These are phyloP conservation scores for Solanum clarkiae DNA, from an alignment of 257 asterid genomes.

Conservation along the genomic window DNA sequence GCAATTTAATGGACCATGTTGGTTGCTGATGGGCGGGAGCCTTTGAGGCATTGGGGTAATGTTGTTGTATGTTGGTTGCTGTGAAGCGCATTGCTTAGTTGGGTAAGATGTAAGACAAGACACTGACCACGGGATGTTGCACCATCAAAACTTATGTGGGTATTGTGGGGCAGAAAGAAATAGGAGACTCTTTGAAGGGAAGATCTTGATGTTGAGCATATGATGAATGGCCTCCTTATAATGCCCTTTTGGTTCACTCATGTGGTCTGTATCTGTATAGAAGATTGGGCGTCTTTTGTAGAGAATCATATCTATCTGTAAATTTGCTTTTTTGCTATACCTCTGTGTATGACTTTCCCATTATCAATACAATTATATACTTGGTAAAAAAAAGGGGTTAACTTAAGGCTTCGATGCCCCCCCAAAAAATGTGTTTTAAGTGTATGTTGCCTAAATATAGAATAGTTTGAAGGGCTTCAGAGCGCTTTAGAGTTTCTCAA, in stretches of 20 bases:
- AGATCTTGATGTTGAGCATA: neutral
- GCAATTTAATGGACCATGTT: neutral
- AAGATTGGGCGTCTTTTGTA: neutral
- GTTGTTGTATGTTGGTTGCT: neutral
- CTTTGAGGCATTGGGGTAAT: too few species aligned
- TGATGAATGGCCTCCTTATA: neutral
- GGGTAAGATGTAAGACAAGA: neutral
- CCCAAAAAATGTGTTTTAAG: neutral
- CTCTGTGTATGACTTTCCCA: neutral
- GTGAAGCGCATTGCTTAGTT: neutral
- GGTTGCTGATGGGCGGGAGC: too few species aligned
- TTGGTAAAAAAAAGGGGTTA: neutral
- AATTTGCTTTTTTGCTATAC: neutral
- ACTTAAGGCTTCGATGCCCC: neutral
- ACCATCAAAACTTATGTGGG: neutral
- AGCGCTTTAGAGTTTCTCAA: neutral
- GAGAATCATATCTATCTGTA: neutral
- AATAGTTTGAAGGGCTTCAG: neutral
- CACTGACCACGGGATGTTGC: neutral
- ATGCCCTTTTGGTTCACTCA: neutral
- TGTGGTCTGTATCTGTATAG: neutral
- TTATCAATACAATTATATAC: neutral
- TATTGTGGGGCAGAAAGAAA: neutral
- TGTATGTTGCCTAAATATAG: neutral
- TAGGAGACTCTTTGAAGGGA: neutral